Conservation (phyloP, 1,284 basidiomycete genomes). For the Malassezia equina region DNA sequence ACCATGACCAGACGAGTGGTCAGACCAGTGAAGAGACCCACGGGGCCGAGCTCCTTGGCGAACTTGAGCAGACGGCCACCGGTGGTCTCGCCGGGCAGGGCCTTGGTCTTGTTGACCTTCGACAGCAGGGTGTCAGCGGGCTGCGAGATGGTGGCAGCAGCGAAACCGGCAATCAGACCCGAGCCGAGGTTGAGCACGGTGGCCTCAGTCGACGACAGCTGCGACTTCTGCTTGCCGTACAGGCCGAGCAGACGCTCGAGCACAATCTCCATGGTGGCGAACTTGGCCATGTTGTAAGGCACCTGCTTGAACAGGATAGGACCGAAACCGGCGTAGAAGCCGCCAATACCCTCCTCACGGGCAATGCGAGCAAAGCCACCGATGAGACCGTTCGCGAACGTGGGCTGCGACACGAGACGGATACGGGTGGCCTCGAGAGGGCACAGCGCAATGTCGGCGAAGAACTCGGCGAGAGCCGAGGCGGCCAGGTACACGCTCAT, state of each 20-base stretch:
- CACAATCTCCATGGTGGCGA: conserved; percentile 48
- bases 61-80: conserved; percentile 52
- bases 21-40: conserved; percentile 54
- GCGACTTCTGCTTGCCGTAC: conserved; percentile 53
- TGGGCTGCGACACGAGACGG: conserved; percentile 47
- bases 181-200: conserved; percentile 44
- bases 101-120: conserved; percentile 58
- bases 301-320: conserved; percentile 47
- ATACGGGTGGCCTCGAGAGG: conserved; percentile 48
- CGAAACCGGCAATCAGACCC: conserved; percentile 48
- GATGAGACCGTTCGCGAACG: conserved; percentile 45
- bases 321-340: conserved; percentile 51
- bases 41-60: conserved; percentile 51
- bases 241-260: conserved; percentile 52
- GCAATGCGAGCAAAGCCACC: conserved; percentile 42
- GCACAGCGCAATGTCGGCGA: conserved; percentile 48
- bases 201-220: conserved; percentile 41
- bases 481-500: conserved; percentile 45
- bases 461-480: conserved; percentile 47
- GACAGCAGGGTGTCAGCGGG: conserved; percentile 50
- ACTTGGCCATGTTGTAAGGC: conserved; percentile 52
- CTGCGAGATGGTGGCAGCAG: conserved; percentile 47
- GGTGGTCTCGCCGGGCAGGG: conserved; percentile 53
- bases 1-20: conserved; percentile 47
- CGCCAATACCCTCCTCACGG: conserved; percentile 42